Percentiles rank a stretch among this genome's conserved stretches.
Evolutionary conservation across 2,329 filamentous ascomycete genomes (phyloP).

Genomic region (Sporothrix luriei): DNA sequence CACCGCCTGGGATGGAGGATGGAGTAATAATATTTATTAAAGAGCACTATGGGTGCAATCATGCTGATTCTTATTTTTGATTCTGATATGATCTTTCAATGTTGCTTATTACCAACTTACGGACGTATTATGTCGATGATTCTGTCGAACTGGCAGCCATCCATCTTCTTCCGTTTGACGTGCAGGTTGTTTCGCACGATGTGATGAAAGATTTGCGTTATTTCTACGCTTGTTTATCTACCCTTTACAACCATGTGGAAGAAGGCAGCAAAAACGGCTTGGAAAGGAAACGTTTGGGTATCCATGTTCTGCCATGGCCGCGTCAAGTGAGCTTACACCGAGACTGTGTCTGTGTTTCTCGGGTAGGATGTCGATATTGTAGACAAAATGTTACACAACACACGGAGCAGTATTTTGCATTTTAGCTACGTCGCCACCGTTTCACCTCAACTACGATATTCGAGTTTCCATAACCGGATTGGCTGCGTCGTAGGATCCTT

Average conservation of each 20-base stretch:
- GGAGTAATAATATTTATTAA: too few relatives aligned
- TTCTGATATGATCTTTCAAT: too few relatives aligned
- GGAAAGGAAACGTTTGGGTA: not conserved
- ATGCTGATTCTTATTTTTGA: too few relatives aligned
- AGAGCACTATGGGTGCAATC: too few relatives aligned
- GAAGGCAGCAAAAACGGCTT: slow-evolving; percentile 5
- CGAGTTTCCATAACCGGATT: slow-evolving; percentile 11
- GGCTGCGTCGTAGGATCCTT: not conserved
- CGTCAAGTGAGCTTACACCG: not conserved
- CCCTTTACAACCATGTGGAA: not conserved
- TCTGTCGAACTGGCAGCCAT: not conserved
- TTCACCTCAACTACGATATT: slow-evolving; percentile 17
- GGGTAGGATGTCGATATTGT: not conserved
- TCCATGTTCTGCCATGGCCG: not conserved
- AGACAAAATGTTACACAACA: not conserved
- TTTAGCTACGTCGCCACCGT: not conserved
- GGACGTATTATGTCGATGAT: too few relatives aligned
- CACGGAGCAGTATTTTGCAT: not conserved
- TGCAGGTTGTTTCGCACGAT: not conserved
- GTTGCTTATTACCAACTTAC: too few relatives aligned
- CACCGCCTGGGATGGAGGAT: too few relatives aligned
- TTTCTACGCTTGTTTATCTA: not conserved
- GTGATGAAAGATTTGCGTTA: not conserved
- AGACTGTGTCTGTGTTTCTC: not conserved
- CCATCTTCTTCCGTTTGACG: not conserved